Base-by-base conservation (phyloP, 148 eudicot species). In the Silene latifolia region DNA sequence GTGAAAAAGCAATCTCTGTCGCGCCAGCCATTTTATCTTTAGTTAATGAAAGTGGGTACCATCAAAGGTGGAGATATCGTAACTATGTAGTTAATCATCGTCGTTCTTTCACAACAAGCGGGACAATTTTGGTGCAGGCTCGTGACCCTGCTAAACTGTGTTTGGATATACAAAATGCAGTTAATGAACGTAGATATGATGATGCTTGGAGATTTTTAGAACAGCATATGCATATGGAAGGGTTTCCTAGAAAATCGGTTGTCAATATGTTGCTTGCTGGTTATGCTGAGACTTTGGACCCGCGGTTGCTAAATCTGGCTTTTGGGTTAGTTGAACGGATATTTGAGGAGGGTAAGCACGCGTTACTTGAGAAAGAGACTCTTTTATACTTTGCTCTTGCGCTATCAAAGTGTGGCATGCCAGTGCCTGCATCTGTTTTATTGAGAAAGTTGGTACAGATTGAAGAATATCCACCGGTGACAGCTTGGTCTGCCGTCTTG, bases 141-240 rank as follows among this genome's bases (percentile, higher is more conserved):
- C 86, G 86, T 69, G 98, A 94, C 80, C 88, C 88, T 11, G 92
- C 89, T 63, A 88, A 87, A 81, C 76, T 94, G 71, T 78, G 85
- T 69, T 78, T 86, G 80, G 89, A 87, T 42, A 81, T 95, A 65
- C 80, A 86, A 69, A 81, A 82, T 64, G 96, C 96, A 56, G 76
- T 89, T 61, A 82, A 82, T 75, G 91, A 95, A 44, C 76, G 69
- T n/a, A 82, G 91, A 77, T 83, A 79, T 17, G 74, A 68, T 70
- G 99, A 92, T 76, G 87, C 89, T 2, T 90, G 99, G 97, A 83
- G 80, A 67, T 80, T 88, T 81, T 86, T 85, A 32, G 85, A 89
- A 73, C 90, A 84, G 72, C 96, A 92, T 54, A 86, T 90, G 92
- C 84, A 83, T 44, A 86, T 95, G 87, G 97, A 89, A 74, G 98